A percentile compares a stretch with the other conserved stretches of the same genome.
These are phyloP conservation scores for Erigeron canadensis DNA, from an alignment of 129 eudicot genomes.

Conservation along the genomic window DNA sequence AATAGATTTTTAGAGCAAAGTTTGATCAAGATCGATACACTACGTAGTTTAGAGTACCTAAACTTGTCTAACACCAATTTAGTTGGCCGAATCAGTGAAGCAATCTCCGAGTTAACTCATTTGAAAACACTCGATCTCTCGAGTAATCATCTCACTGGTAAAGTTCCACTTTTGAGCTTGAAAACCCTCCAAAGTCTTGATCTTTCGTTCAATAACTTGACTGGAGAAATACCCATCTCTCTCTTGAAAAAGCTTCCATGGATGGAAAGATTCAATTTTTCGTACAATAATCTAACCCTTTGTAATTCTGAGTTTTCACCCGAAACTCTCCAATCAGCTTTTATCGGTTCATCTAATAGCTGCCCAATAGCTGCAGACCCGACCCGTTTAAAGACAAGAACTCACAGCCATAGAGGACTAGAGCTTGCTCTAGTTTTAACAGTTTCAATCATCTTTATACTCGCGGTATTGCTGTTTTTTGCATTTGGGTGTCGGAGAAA, in stretches of 20 bases:
- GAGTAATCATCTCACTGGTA: conserved; percentile 49
- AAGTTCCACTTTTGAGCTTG: conserved; percentile 53
- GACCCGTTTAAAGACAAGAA: conserved; percentile 37
- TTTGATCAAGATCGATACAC: conserved; percentile 36
- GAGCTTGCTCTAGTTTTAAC: conserved; percentile 66
- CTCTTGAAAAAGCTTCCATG: conserved; percentile 52
- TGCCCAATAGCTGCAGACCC: conserved; percentile 92
- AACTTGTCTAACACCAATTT: conserved; percentile 63
- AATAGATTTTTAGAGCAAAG: conserved; percentile 62
- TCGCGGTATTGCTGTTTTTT: conserved; percentile 57
- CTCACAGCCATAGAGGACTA: conserved; percentile 53
- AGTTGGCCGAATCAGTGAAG: conserved; percentile 52
- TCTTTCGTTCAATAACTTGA: conserved; percentile 66
- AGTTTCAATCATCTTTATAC: conserved; percentile 57
- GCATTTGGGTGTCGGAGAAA: conserved; percentile 69
- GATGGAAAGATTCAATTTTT: conserved; percentile 76
- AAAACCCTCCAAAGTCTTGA: conserved; percentile 50
- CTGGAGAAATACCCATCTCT: conserved; percentile 63
- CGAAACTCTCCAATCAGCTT: conserved; percentile 54
- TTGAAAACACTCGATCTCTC: conserved; percentile 71
- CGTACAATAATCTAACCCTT: conserved; percentile 80
- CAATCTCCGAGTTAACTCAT: conserved; percentile 44
- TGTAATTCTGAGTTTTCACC: conserved; percentile 55
- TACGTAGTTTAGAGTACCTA: conserved; percentile 57
- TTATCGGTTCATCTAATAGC: conserved; percentile 60